Evolutionary conservation across 1,284 basidiomycete species (phyloP), one percentile per base, ranked within the genome.

Genomic region (Ganoderma lucidum): DNA sequence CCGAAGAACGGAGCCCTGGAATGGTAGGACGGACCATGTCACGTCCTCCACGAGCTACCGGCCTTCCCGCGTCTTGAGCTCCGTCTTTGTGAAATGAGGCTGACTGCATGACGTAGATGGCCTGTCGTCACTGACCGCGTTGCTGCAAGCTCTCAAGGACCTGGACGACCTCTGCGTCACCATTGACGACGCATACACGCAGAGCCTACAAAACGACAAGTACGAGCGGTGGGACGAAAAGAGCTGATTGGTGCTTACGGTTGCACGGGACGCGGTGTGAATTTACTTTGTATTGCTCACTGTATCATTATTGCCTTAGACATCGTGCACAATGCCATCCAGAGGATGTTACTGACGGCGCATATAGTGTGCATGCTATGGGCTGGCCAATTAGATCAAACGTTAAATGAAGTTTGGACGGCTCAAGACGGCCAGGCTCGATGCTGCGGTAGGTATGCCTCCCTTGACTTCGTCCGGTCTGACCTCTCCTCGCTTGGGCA

Each of bases 61-160:
- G 14, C n/a, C 10, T 19, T 41, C 37, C 10, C 59, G 23, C 37
- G 19, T 23, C 23, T 10, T 28, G 59, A n/a, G 37, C 39, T 2
- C 39, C 39, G 39, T 61, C n/a, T 42, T 35, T 61, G 37, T 41
- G 14, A n/a, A 42, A 10, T 6, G 17, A 44, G 14, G 30, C 59
- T 61, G 23, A 63, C 59, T 63, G n/a, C 30, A 45, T 51, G 41
- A 37, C 62, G 56, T 74, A 96, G 95, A 96, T 77, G 86, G 89
- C 42, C 83, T 92, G 14, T 96, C 94, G 10, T 94, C 96, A 0
- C 82, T 97, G 37, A 87, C 90, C 41, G 93, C 94, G 4, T 86
- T 97, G 51, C 83, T 94, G 62, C 85, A 85, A 61, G 95, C 94
- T 0, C 86, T 97, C 45, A 82, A 84, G 17, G 88, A 94, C 78